Percentiles rank a stretch among this genome's conserved stretches.
Evolutionary conservation across 148 eudicot species (phyloP).

Genomic region (Fagopyrum homotropicum): DNA sequence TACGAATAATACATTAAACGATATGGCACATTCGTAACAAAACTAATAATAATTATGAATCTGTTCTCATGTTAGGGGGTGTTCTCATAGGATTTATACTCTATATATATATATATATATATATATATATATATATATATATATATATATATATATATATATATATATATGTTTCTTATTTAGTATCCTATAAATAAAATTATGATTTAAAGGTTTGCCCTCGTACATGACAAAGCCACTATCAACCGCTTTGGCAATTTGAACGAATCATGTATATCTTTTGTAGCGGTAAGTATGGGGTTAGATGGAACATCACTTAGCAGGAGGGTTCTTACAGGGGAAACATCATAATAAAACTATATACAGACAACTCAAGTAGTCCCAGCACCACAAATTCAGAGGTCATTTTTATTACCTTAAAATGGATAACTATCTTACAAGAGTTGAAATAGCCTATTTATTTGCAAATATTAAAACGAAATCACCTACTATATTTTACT

Average conservation of each 20-base stretch:
- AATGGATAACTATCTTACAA: background rate
- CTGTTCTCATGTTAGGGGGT: too few relatives aligned
- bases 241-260: background rate
- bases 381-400: background rate
- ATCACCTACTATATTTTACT: background rate
- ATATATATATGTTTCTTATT: background rate
- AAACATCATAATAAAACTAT: background rate
- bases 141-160: too few relatives aligned
- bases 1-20: too few relatives aligned
- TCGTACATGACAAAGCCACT: background rate
- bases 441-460: background rate
- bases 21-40: too few relatives aligned
- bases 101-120: too few relatives aligned
- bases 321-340: background rate
- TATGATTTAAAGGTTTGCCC: background rate
- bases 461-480: background rate
- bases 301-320: background rate
- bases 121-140: too few relatives aligned
- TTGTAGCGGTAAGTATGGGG: too few relatives aligned
- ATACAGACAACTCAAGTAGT: background rate
- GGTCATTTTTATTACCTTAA: background rate
- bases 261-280: background rate
- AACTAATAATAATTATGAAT: too few relatives aligned
- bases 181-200: background rate
- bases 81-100: too few relatives aligned